Evolutionary conservation across 1,284 basidiomycete species (phyloP).

Genomic region (Puccinia triticina): DNA sequence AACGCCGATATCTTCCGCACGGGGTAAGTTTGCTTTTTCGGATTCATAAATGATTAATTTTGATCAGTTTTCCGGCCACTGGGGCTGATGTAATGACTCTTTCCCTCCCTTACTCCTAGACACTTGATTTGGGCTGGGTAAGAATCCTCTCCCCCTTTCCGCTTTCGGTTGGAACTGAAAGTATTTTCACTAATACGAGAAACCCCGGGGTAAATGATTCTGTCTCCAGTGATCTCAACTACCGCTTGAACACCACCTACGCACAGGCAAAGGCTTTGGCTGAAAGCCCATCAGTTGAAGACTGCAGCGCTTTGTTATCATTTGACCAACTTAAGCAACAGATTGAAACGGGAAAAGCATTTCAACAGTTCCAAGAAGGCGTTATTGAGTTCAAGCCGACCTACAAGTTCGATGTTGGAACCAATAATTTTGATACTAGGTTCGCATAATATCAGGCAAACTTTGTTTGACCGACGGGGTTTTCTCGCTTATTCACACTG

Average conservation of each 20-base stretch:
- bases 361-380: conserved; percentile 40
- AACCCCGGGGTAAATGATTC: not conserved
- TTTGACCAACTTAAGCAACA: conserved; percentile 41
- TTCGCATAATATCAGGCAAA: conserved; percentile 5
- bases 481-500: not conserved
- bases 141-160: not conserved
- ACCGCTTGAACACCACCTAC: conserved; percentile 31
- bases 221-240: conserved; percentile 44
- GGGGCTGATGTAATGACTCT: not conserved
- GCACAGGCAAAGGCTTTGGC: conserved; percentile 35
- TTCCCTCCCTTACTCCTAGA: not conserved
- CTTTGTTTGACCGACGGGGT: not conserved
- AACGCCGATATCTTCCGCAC: conserved; percentile 34
- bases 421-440: conserved; percentile 41
- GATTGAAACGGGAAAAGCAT: conserved; percentile 41
- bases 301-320: conserved; percentile 14
- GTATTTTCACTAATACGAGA: not conserved
- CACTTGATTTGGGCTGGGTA: conserved; percentile 44
- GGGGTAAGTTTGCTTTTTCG: conserved; percentile 17
- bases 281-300: not conserved
- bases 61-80: not conserved
- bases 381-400: conserved; percentile 36
- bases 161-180: not conserved
- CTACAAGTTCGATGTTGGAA: conserved; percentile 50
- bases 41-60: not conserved